Evolutionary conservation across 257 asterid species (phyloP).

Genomic region (Penstemon davidsonii): DNA sequence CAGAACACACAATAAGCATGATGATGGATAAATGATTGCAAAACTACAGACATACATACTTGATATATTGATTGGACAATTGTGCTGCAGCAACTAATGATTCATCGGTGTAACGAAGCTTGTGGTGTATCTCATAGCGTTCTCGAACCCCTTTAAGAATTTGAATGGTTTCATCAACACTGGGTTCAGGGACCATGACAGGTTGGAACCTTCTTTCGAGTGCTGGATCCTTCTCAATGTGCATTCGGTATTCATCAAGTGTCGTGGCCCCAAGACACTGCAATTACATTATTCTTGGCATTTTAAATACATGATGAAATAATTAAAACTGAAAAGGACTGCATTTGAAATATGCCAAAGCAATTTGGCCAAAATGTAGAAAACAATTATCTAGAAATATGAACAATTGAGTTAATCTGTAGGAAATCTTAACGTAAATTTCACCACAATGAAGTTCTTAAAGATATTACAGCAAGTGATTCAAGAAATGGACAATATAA

Average conservation of each 20-base stretch:
- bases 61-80: conserved; percentile 87
- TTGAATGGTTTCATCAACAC: conserved; percentile 91
- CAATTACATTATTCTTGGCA: conserved; percentile 19
- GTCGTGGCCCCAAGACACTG: conserved; percentile 99
- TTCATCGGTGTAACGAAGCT: conserved; percentile 91
- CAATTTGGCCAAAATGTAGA: background rate
- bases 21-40: background rate
- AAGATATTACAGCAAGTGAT: no score
- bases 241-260: conserved; percentile 85
- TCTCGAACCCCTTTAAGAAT: conserved; percentile 86
- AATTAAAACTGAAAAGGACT: background rate
- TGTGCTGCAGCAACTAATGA: conserved; percentile 85
- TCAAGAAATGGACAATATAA: no score
- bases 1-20: background rate
- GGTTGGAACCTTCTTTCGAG: conserved; percentile 95
- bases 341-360: background rate
- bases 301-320: background rate
- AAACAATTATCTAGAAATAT: background rate
- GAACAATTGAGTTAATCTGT: no score
- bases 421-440: no score
- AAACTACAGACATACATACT: conserved; percentile 38
- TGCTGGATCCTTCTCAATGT: conserved; percentile 96
- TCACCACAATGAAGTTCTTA: no score
- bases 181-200: conserved; percentile 93
- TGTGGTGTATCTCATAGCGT: conserved; percentile 95